Conservation (phyloP, 2,329 filamentous ascomycete species). For the Helicocarpus griseus region DNA sequence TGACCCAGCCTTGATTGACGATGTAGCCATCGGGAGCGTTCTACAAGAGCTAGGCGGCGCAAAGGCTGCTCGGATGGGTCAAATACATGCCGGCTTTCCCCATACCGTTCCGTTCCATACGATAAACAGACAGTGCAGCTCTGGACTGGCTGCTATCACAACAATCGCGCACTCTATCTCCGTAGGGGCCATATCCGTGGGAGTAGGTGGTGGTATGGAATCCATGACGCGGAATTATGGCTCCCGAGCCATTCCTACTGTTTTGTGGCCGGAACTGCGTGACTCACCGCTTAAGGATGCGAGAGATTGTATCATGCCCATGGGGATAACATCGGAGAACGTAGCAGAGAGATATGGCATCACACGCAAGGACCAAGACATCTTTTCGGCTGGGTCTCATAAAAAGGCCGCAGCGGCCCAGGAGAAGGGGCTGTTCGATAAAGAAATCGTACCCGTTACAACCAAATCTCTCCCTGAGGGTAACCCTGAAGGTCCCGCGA, state of each 20-base stretch:
- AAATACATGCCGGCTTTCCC: constrained; percentile 72
- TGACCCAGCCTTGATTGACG: constrained; percentile 59
- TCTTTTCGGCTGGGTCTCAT: constrained; percentile 68
- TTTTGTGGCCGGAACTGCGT: constrained; percentile 65
- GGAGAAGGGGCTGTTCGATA: constrained; percentile 58
- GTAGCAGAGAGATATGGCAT: constrained; percentile 71
- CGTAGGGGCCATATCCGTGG: constrained; percentile 60
- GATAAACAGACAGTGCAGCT: constrained; percentile 78
- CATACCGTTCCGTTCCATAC: constrained; percentile 69
- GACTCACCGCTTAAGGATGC: constrained; percentile 58
- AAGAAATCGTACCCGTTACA: constrained; percentile 70
- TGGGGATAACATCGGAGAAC: constrained; percentile 86
- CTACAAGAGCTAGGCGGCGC: constrained; percentile 82
- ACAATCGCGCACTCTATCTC: constrained; percentile 64
- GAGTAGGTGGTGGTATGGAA: constrained; percentile 86
- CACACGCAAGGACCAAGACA: constrained; percentile 67
- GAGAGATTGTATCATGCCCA: constrained; percentile 82
- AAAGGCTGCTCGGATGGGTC: constrained; percentile 85
- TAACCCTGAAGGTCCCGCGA: constrained; percentile 45
- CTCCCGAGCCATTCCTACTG: constrained; percentile 68
- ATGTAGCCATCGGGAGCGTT: constrained; percentile 80
- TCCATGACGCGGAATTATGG: constrained; percentile 93
- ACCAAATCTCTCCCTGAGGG: constrained; percentile 59
- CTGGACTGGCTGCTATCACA: constrained; percentile 67
- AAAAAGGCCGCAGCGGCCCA: constrained; percentile 62